Percentiles rank a stretch among this genome's conserved stretches.
These are phyloP conservation scores for Guadua angustifolia DNA, from an alignment of 176 grass and related monocot species.

Conservation along the genomic window DNA sequence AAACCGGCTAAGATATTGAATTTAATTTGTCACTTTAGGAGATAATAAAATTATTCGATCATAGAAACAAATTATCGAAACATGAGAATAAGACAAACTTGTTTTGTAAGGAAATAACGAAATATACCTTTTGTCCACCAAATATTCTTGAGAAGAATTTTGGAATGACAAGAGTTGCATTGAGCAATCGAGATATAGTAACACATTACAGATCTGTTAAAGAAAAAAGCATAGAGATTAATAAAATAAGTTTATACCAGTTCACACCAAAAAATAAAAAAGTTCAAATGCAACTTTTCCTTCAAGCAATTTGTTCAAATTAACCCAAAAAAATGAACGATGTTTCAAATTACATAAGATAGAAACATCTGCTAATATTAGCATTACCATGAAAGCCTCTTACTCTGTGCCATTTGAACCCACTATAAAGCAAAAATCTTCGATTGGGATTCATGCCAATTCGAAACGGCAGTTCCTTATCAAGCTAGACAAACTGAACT, in stretches of 20 bases:
- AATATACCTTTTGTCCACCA: slow-evolving; percentile 90
- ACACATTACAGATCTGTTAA: slow-evolving; percentile 97
- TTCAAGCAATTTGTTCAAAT: slow-evolving; percentile 10
- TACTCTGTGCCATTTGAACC: background rate
- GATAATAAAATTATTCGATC: slow-evolving; percentile 20
- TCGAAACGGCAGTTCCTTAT: too few relatives aligned
- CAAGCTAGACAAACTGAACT: too few relatives aligned
- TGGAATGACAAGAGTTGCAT: slow-evolving; percentile 91
- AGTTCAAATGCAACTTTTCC: background rate
- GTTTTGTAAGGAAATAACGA: slow-evolving; percentile 9
- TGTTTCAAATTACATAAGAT: slow-evolving; percentile 1
- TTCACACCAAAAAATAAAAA: slow-evolving; percentile 9
- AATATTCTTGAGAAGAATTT: slow-evolving; percentile 88
- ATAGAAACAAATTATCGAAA: slow-evolving; percentile 16
- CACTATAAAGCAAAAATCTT: background rate
- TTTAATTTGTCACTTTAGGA: slow-evolving; percentile 54
- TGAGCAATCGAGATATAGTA: slow-evolving; percentile 76
- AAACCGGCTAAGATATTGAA: slow-evolving; percentile 91
- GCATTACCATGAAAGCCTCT: background rate
- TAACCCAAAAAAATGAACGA: slow-evolving; percentile 19
- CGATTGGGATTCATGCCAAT: background rate
- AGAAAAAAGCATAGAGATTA: slow-evolving; percentile 28
- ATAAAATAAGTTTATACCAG: slow-evolving; percentile 27
- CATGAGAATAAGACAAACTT: slow-evolving; percentile 10
- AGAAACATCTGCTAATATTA: background rate